Percentiles rank a stretch among this genome's conserved stretches.
Conservation (phyloP, 2,329 filamentous ascomycete genomes). For the Cryphonectria parasitica region DNA sequence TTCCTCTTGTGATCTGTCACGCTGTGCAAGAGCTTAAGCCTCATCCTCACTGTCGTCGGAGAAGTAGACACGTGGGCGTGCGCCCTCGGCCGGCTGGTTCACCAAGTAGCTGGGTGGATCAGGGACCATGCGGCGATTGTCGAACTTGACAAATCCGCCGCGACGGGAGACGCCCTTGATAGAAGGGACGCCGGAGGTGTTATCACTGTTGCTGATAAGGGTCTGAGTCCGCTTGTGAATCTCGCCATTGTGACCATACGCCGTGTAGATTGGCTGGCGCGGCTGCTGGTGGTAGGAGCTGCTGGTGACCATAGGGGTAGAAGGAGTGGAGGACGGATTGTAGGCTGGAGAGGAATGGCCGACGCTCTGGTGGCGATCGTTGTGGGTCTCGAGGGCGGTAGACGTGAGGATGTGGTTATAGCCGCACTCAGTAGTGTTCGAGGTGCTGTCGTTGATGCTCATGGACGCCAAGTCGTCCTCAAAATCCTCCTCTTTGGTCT, state of each 20-base stretch:
- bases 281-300: background rate
- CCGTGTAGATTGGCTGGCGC: slow-evolving; percentile 28
- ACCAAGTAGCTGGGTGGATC: slow-evolving; percentile 20
- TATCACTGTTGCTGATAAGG: background rate
- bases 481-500: background rate
- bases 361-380: background rate
- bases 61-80: background rate
- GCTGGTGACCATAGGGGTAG: slow-evolving; percentile 1
- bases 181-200: slow-evolving; percentile 1
- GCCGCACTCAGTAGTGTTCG: background rate
- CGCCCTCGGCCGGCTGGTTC: slow-evolving; percentile 16
- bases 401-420: background rate
- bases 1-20: background rate
- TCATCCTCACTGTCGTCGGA: slow-evolving; percentile 25
- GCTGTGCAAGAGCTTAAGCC: background rate
- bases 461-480: background rate
- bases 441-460: background rate
- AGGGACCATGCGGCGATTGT: slow-evolving; percentile 17
- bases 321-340: slow-evolving; percentile 21
- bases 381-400: slow-evolving; percentile 6
- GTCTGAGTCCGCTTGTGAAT: slow-evolving; percentile 19
- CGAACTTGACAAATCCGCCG: slow-evolving; percentile 32
- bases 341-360: slow-evolving; percentile 10
- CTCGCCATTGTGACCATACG: slow-evolving; percentile 33
- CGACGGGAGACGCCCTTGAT: slow-evolving; percentile 2